phyloP scores from a whole-genome alignment of 805 yeast genomes.

The Candida ficus region DNA sequence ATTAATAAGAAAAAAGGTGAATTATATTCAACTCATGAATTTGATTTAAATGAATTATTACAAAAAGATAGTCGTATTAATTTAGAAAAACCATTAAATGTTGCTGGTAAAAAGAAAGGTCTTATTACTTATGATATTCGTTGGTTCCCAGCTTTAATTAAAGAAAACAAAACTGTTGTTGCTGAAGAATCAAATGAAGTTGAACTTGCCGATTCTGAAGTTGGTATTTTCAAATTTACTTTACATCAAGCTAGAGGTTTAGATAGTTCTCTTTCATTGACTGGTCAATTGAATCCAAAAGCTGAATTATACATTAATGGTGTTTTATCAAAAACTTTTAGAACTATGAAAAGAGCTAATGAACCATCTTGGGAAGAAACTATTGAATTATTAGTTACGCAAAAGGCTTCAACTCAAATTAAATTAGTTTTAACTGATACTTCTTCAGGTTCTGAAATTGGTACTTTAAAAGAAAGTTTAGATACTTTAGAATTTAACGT shows the following conservation, averaged over 20 bases:
- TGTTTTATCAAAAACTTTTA: slow-evolving; percentile 47
- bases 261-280: slow-evolving; percentile 45
- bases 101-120: slow-evolving; percentile 54
- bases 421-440: slow-evolving; percentile 59
- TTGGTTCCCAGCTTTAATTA: slow-evolving; percentile 32
- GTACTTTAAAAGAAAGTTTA: slow-evolving; percentile 45
- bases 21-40: slow-evolving; percentile 42
- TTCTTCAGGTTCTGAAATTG: slow-evolving; percentile 46
- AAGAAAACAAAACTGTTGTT: slow-evolving; percentile 12
- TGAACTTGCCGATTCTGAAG: slow-evolving; percentile 49
- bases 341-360: slow-evolving; percentile 61
- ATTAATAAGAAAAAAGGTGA: slow-evolving; percentile 48
- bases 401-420: slow-evolving; percentile 52
- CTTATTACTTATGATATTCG: slow-evolving; percentile 49
- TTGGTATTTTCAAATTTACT: slow-evolving; percentile 64
- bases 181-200: slow-evolving; percentile 27
- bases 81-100: slow-evolving; percentile 20
- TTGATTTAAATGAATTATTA: slow-evolving; percentile 54
- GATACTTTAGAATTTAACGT: slow-evolving; percentile 39
- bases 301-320: slow-evolving; percentile 62
- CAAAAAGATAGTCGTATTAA: slow-evolving; percentile 42
- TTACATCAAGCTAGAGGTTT: slow-evolving; percentile 57
- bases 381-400: slow-evolving; percentile 55
- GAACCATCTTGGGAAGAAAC: slow-evolving; percentile 70
- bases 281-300: slow-evolving; percentile 48